phyloP scores from a whole-genome alignment of 2,329 filamentous ascomycete genomes.

The Purpureocillium lavendulum region DNA sequence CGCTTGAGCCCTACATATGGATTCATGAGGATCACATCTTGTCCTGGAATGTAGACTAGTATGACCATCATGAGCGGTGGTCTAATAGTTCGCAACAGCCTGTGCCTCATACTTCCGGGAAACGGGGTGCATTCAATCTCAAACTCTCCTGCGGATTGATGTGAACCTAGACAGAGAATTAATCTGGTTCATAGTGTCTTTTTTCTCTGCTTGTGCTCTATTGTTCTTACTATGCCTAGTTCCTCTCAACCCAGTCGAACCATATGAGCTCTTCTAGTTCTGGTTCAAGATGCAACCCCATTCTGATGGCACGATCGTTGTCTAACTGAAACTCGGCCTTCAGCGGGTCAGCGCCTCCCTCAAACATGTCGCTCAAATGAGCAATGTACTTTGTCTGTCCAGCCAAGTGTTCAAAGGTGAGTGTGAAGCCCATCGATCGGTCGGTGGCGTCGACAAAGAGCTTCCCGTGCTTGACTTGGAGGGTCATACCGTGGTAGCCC shows the following conservation, averaged over 20 bases:
- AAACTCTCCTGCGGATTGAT: no score
- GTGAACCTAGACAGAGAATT: no score
- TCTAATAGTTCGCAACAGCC: no score
- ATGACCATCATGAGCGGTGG: no score
- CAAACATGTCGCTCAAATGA: constrained; percentile 1
- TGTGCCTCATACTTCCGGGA: no score
- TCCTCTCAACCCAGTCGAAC: neutral
- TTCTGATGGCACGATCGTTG: neutral
- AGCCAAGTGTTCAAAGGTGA: constrained; percentile 10
- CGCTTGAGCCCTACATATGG: no score
- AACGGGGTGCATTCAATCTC: no score
- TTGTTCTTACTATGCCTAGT: no score
- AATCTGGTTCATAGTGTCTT: no score
- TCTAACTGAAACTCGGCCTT: constrained; percentile 5
- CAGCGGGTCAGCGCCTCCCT: neutral
- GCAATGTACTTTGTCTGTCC: constrained; percentile 10
- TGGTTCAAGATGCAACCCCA: constrained; percentile 4
- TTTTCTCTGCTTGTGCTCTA: no score
- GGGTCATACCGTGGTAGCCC: constrained; percentile 15
- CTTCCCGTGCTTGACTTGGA: constrained; percentile 9
- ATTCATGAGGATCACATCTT: no score
- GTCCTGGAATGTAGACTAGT: no score
- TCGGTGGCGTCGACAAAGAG: constrained; percentile 18
- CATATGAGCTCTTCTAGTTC: constrained; percentile 5
- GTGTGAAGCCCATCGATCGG: constrained; percentile 17